Conservation (phyloP, 331 rosid species). For the Pyrus hybrid region DNA sequence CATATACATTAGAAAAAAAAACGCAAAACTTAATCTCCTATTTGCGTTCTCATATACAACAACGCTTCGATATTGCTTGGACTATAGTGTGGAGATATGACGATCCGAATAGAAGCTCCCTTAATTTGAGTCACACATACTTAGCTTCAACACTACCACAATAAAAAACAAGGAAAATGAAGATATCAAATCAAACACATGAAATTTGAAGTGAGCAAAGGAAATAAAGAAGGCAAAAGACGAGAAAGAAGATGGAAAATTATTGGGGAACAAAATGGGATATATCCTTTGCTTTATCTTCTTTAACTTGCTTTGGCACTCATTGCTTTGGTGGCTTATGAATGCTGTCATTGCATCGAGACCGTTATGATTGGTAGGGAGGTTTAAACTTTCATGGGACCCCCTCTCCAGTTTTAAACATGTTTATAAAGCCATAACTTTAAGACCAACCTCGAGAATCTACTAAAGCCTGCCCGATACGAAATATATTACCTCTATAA, state of each 20-base stretch:
- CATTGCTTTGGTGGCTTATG: slow-evolving; percentile 35
- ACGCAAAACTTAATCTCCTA: too few species aligned
- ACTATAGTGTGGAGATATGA: too few species aligned
- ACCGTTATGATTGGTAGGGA: slow-evolving; percentile 12
- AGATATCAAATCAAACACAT: not conserved
- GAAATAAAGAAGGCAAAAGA: slow-evolving; percentile 8
- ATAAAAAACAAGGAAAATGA: not conserved
- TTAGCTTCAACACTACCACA: too few species aligned
- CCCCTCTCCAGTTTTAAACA: slow-evolving; percentile 28
- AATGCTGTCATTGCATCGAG: slow-evolving; percentile 11
- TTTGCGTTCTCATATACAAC: too few species aligned
- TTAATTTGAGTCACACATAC: too few species aligned
- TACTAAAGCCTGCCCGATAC: slow-evolving; percentile 18
- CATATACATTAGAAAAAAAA: too few species aligned
- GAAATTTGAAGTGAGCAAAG: slow-evolving; percentile 3
- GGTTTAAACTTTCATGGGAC: not conserved
- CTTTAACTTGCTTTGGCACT: slow-evolving; percentile 60
- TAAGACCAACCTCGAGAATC: slow-evolving; percentile 63
- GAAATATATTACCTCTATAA: slow-evolving; percentile 3
- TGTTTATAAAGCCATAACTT: slow-evolving; percentile 37
- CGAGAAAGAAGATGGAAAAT: not conserved
- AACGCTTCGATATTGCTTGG: too few species aligned
- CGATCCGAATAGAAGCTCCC: too few species aligned
- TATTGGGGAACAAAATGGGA: not conserved
- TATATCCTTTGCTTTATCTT: slow-evolving; percentile 31